Base-by-base conservation (phyloP, 179 eudicot genomes). In the Drosera spatulata region DNA sequence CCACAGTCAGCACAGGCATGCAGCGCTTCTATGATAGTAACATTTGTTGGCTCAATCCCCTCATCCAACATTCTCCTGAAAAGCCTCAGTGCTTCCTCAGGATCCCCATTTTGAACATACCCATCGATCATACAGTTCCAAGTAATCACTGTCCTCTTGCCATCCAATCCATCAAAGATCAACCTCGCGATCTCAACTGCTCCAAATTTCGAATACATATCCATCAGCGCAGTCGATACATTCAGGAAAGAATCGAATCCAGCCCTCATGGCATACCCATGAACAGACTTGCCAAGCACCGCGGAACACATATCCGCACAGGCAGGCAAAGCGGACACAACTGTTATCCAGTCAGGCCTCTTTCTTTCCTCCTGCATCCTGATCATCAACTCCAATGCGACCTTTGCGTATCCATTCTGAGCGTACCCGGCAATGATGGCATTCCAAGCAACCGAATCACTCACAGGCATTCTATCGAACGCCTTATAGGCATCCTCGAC, bases 71-170 rank as follows among this genome's bases (percentile, higher is more conserved):
- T 81, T 55, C 45, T 70, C 61, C 77, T 59, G 14, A 86, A 83
- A 53, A 86, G 79, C 33, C 11, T 8, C 61, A 79, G 68, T 7
- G 86, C 89, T 70, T 86, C 94, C 41, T 61, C 73, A 46, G 86
- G 67, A 61, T 72, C 51, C 37, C 80, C 89, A 69, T 55, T 79
- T 48, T 77, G 83, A 0, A 82, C 72, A 68, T 83, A 83, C 6
- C 86, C 88, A 75, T 85, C 94, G 62, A 85, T 80, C 82, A 85
- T 80, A 2, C 80, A 71, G 66, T 86, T 86, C 94, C 86, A 83
- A 0, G 89, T 79, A 37, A 86, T 85, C 55, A 81, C 81, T 33
- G 76, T 22, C 33, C 33, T 83, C 74, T 59, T 83, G 7, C 57
- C 57, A 9, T 61, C 56, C 77, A 86, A 79, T 41, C 62, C 50